phyloP scores from a whole-genome alignment of 768 basidiomycete genomes.

The Pleurotus giganteus region DNA sequence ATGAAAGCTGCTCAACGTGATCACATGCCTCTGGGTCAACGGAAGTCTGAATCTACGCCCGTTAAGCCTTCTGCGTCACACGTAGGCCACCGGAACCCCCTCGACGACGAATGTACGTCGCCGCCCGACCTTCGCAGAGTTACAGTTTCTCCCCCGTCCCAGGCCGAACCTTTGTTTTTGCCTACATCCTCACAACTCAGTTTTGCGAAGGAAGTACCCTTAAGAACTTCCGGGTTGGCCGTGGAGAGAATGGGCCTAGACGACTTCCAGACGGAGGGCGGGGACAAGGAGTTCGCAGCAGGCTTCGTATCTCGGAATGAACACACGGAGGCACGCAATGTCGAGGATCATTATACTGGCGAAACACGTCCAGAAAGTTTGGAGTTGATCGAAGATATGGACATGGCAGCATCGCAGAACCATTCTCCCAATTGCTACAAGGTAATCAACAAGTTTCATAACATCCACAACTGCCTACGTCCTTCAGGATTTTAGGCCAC shows the following conservation, averaged over 20 bases:
- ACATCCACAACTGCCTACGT: not conserved
- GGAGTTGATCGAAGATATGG: conserved; percentile 33
- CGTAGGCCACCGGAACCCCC: not conserved
- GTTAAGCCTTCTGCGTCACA: conserved; percentile 27
- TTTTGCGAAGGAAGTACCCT: conserved; percentile 45
- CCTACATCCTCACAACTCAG: conserved; percentile 60
- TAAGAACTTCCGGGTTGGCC: conserved; percentile 63
- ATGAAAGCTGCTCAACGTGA: conserved; percentile 49
- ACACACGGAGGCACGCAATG: not conserved
- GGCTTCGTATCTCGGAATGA: conserved; percentile 28
- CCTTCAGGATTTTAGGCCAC: conserved; percentile 42
- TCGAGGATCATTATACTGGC: conserved; percentile 16
- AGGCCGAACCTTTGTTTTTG: conserved; percentile 42
- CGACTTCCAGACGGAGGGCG: conserved; percentile 39
- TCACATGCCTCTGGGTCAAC: conserved; percentile 13
- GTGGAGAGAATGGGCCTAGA: conserved; percentile 63
- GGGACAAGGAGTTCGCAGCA: conserved; percentile 20
- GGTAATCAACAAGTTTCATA: not conserved
- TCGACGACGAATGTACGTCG: not conserved
- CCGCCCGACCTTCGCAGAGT: conserved; percentile 25
- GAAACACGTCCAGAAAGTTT: conserved; percentile 27
- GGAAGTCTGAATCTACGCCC: conserved; percentile 35
- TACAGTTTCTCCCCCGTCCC: conserved; percentile 16
- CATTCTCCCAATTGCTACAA: conserved; percentile 18
- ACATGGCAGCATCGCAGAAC: conserved; percentile 40